These are phyloP conservation scores for Fusarium marasasianum DNA, from an alignment of 2,329 filamentous ascomycete species.

Conservation along the genomic window DNA sequence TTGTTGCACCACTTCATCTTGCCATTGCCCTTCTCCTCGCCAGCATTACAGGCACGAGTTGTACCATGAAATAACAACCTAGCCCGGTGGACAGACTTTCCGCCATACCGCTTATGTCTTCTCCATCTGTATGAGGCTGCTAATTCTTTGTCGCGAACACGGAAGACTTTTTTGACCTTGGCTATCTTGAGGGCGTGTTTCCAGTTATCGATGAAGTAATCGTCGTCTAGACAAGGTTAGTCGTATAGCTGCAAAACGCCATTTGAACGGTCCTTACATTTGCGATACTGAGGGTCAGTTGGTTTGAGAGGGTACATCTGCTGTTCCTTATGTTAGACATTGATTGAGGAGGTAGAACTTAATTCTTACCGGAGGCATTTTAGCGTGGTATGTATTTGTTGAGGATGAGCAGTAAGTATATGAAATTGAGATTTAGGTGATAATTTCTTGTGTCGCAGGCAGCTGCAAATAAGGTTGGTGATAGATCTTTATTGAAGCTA, in stretches of 20 bases:
- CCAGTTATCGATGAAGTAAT: neutral
- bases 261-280: neutral
- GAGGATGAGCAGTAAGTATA: neutral
- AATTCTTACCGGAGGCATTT: neutral
- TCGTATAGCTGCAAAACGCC: too few relatives aligned
- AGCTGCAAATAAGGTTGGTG: too few relatives aligned
- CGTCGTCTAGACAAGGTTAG: neutral
- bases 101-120: neutral
- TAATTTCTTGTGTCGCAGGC: too few relatives aligned
- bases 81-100: neutral
- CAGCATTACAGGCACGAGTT: neutral
- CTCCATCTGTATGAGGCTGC: neutral
- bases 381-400: neutral
- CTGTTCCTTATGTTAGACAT: neutral
- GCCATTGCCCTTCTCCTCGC: neutral
- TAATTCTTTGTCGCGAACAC: accelerated
- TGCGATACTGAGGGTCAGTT: neutral
- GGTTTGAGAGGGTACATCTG: neutral
- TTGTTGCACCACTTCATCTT: neutral
- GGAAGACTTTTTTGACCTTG: neutral
- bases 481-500: neutral
- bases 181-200: neutral
- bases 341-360: accelerated
- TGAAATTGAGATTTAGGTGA: neutral
- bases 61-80: neutral